Base-by-base conservation (phyloP, 1,284 basidiomycete genomes). In the Sporisorium iseilematis-ciliati region DNA sequence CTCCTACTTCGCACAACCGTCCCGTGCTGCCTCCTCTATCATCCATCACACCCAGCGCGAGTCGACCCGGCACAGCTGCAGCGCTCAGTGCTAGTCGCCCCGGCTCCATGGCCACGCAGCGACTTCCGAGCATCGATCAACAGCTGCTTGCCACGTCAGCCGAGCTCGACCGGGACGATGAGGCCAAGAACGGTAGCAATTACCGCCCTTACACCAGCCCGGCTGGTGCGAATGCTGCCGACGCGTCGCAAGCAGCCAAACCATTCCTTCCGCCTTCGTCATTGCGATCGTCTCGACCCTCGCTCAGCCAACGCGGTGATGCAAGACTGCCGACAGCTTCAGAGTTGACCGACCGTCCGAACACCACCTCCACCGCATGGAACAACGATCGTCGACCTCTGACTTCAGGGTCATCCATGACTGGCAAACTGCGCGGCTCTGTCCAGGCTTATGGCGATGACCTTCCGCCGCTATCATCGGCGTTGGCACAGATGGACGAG, bases 11-110 rank as follows among this genome's bases (percentile, higher is more conserved):
- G 43, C 66, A 69, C 52, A 79, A 78, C 38, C 75, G 79, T 3
- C 79, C 79, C 18, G 57, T 80, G 11, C 40, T 81, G 51, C 79
- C 79, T n/a, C 79, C 79, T 5, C 51, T 81, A 29, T 66, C 78
- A 16, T 65, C 72, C 26, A 66, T 77, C 55, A 76, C 74, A 40
- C 69, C 74, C 4, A 63, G 68, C 41, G 65, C 65, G 14, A 80
- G 78, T 50, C 67, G 78, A 25, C 78, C 79, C 3, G 78, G 76
- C 40, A 81, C 78, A 14, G 66, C 61, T 41, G 69, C 65, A n/a
- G 59, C 60, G 8, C 20, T 75, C 43, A 59, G 51, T 10, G 67
- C 57, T 11, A 65, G 68, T 42, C 70, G 60, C 7, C 62, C 59
- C 18, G 69, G 61, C 25, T 59, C 65, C 7, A 62, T 65, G 55